A percentile compares a stretch with the other conserved stretches of the same genome.
phyloP scores from a whole-genome alignment of 2,329 filamentous ascomycete species.

The Diaporthe aspalathi region DNA sequence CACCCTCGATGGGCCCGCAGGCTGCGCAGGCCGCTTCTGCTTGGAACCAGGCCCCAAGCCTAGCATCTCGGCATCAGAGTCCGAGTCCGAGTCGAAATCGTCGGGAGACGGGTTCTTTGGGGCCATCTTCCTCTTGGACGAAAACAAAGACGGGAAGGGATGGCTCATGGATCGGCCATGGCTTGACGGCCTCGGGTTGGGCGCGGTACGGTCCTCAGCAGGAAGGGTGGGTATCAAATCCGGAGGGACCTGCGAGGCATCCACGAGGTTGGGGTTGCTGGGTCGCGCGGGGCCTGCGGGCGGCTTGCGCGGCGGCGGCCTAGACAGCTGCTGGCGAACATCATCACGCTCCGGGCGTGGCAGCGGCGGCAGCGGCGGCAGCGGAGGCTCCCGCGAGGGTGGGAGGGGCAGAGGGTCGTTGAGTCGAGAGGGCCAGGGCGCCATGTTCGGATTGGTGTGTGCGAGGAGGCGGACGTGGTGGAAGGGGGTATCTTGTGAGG shows the following conservation, averaged over 20 bases:
- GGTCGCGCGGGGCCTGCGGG: constrained; percentile 25
- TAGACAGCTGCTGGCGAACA: constrained; percentile 26
- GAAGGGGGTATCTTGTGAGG: constrained; percentile 36
- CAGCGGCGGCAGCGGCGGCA: constrained; percentile 35
- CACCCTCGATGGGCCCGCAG: constrained; percentile 17
- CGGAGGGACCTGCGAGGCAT: constrained; percentile 46
- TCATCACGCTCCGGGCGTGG: constrained; percentile 30
- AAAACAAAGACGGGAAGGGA: constrained; percentile 80
- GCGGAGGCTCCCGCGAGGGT: constrained; percentile 35
- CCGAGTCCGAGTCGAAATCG: constrained; percentile 53
- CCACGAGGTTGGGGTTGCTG: constrained; percentile 29
- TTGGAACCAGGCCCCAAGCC: constrained; percentile 46
- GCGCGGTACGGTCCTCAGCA: constrained; percentile 39
- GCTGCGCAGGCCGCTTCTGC: constrained; percentile 46
- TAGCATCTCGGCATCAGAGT: constrained; percentile 51
- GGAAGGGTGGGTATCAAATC: constrained; percentile 55
- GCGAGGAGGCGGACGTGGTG: constrained; percentile 31
- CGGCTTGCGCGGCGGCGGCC: constrained; percentile 32
- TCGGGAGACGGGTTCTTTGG: constrained; percentile 52
- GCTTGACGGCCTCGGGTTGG: constrained; percentile 43
- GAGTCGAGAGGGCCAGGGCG: constrained; percentile 34
- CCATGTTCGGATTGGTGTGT: constrained; percentile 32
- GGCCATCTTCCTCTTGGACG: constrained; percentile 65
- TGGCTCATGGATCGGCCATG: constrained; percentile 81
- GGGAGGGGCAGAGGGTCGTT: constrained; percentile 29